These are phyloP conservation scores for Inga leiocalycina DNA, from an alignment of 306 rosid genomes.

Conservation along the genomic window DNA sequence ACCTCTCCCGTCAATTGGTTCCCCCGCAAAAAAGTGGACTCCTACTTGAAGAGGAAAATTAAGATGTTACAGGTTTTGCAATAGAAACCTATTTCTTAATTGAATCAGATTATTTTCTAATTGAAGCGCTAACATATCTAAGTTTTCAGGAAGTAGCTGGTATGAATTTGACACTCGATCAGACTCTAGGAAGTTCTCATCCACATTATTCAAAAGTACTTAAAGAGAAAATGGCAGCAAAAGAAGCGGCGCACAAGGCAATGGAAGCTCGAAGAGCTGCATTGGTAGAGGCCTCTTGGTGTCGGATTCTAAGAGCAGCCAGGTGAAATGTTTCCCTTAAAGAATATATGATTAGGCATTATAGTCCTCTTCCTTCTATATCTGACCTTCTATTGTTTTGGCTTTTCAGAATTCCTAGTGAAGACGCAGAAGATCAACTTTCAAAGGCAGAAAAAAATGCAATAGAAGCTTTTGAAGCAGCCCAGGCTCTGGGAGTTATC, in stretches of 20 bases:
- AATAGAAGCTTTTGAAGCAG: conserved; percentile 79
- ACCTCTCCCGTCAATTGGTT: conserved; percentile 91
- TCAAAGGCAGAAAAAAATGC: conserved; percentile 67
- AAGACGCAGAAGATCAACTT: conserved; percentile 73
- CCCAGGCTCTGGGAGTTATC: conserved; percentile 78
- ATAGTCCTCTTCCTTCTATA: conserved; percentile 15
- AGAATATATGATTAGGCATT: not conserved
- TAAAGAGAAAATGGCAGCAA: conserved; percentile 91
- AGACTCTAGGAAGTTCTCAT: conserved; percentile 89
- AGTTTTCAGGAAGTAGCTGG: conserved; percentile 74
- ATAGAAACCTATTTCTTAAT: conserved; percentile 6
- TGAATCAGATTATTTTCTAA: conserved; percentile 4
- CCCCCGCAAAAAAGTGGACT: conserved; percentile 81
- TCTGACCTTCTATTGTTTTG: conserved; percentile 23
- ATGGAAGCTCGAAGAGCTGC: conserved; percentile 88
- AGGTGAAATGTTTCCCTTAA: conserved; percentile 48
- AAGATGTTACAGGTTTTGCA: conserved; percentile 85
- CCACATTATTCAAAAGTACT: conserved; percentile 88
- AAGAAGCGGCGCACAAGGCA: conserved; percentile 81
- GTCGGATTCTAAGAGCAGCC: conserved; percentile 84
- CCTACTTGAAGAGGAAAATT: conserved; percentile 84
- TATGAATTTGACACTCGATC: conserved; percentile 83
- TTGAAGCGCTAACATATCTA: conserved; percentile 14
- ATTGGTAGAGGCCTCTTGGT: conserved; percentile 96
- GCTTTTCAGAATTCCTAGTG: conserved; percentile 79